Base-by-base conservation (phyloP, 202 grass and related monocot genomes). In the Setaria italica region DNA sequence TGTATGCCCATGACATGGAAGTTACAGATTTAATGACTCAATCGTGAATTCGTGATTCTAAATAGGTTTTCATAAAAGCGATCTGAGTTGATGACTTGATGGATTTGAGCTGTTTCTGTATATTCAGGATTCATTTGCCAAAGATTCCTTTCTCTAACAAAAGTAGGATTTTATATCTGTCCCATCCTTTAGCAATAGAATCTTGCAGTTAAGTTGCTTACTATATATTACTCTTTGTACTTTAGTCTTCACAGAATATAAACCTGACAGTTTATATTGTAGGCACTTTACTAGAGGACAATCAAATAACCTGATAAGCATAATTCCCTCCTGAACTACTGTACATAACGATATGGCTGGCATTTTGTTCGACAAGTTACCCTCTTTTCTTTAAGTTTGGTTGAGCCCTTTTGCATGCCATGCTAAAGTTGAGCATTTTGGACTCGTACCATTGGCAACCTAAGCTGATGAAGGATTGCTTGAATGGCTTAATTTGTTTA, bases 401-500 rank as follows among this genome's bases (percentile, higher is more conserved):
- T 30, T 82, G 14, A 82, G 16, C 54, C 54, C 58, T 82, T 72
- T n/a, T 56, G 13, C 37, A 11, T 80, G 47, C 3, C 62, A 68
- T 74, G 35, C 37, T 51, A 13, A 39, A 70, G 12, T 68, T 35
- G 21, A n/a, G 20, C 49, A 39, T 69, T 65, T 25, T 15, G 49
- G 9, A 54, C 67, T 64, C n/a, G 16, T 72, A 79, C 7, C 13
- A 8, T 50, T 64, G 54, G 48, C 37, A 67, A 58, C 35, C 59
- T 84, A 79, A 88, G 39, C 32, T 59, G 41, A 67, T 59, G 41
- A 67, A 75, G 5, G 65, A 67, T 74, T 77, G 67, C 79, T 74
- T 74, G 20, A n/a, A 66, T 57, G 45, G 6, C n/a, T 80, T 80
- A 12, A 21, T 62, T 70, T 73, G 4, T 82, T 76, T 49, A 97